These are phyloP conservation scores for Aquilaria yunnanensis DNA, from an alignment of 345 rosid genomes.

Conservation along the genomic window DNA sequence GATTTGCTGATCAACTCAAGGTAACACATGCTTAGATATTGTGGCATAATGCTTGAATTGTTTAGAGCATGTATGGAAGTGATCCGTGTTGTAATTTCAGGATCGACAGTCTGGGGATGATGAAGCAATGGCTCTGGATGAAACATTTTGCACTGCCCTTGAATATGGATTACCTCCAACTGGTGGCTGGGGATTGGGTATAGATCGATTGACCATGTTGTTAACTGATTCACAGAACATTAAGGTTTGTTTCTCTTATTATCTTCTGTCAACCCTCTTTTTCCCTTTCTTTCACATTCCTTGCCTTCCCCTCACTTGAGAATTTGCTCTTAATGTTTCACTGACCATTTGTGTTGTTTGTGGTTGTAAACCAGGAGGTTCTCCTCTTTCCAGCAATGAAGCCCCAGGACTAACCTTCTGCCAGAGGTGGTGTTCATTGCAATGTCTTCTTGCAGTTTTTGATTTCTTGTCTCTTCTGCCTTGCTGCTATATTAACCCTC, in stretches of 20 bases:
- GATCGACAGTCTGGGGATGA: conserved; percentile 96
- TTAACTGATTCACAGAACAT: conserved; percentile 93
- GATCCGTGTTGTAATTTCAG: conserved; percentile 21
- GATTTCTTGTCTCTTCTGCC: no score
- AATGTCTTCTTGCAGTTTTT: no score
- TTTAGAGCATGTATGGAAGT: background rate
- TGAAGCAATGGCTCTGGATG: conserved; percentile 97
- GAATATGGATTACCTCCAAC: conserved; percentile 96
- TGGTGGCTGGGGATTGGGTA: conserved; percentile 95
- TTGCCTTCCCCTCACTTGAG: background rate
- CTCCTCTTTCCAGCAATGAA: conserved; percentile 98
- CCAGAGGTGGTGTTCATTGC: conserved; percentile 34
- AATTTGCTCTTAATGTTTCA: background rate
- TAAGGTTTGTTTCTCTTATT: conserved; percentile 41
- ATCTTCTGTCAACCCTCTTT: background rate
- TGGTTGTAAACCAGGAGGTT: conserved; percentile 59
- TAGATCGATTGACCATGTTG: conserved; percentile 85
- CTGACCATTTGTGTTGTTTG: conserved; percentile 10
- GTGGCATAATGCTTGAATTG: background rate
- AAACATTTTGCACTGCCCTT: conserved; percentile 79
- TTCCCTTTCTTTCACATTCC: background rate
- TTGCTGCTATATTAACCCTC: no score
- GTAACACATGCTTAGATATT: conserved; percentile 22
- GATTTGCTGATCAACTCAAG: conserved; percentile 94
- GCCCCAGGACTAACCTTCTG: conserved; percentile 79